Evolutionary conservation across 2,329 filamentous ascomycete species (phyloP).

Genomic region (Myriangium duriaei): DNA sequence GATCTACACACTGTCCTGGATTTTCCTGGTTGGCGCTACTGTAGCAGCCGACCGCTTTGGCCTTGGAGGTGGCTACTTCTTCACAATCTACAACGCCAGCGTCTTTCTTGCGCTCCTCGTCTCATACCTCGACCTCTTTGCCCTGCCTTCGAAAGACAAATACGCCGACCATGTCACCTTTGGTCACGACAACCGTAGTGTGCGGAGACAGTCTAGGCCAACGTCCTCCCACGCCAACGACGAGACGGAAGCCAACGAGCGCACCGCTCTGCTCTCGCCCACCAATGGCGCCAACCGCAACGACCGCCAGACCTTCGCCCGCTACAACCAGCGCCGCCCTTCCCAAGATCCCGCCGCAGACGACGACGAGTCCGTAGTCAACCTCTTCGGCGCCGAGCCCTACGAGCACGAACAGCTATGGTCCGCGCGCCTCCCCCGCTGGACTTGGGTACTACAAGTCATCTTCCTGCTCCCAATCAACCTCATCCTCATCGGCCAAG

Average conservation of each 20-base stretch:
- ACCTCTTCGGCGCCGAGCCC: conserved; percentile 19
- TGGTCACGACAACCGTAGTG: conserved; percentile 6
- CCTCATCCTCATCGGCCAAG: conserved; percentile 63
- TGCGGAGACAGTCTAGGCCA: conserved; percentile 4
- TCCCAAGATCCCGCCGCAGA: conserved; percentile 13
- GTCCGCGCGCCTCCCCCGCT: conserved; percentile 66
- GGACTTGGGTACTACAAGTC: conserved; percentile 82
- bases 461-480: conserved; percentile 66
- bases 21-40: conserved; percentile 56
- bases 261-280: conserved; percentile 40
- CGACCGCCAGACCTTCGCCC: conserved; percentile 13
- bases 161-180: conserved; percentile 48
- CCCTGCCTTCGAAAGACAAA: conserved; percentile 53
- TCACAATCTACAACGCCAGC: conserved; percentile 67
- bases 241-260: conserved; percentile 37
- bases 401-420: conserved; percentile 72
- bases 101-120: conserved; percentile 64
- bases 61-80: conserved; percentile 64
- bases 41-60: conserved; percentile 64
- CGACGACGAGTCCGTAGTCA: conserved; percentile 15
- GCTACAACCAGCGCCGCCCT: conserved; percentile 11
- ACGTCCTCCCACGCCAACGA: conserved; percentile 18
- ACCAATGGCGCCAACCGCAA: conserved; percentile 1
- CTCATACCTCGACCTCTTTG: conserved; percentile 68
- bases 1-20: conserved; percentile 68